phyloP scores from a whole-genome alignment of 2,329 filamentous ascomycete genomes.

The Alternaria metachromatica region DNA sequence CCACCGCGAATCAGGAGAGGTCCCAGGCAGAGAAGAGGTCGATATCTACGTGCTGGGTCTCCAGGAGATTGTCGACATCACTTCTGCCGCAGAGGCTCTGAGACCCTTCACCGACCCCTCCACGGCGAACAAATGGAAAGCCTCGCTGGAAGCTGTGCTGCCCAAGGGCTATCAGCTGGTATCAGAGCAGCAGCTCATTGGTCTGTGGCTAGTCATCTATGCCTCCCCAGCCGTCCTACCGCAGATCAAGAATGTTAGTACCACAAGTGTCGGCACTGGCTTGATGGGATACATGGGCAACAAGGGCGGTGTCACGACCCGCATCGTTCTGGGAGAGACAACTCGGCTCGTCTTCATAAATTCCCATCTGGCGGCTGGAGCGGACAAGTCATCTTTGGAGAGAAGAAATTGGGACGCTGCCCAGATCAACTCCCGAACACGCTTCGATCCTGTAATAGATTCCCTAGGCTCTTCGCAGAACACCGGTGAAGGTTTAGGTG shows the following conservation, averaged over 20 bases:
- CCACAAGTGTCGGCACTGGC: constrained; percentile 83
- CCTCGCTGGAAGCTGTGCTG: constrained; percentile 73
- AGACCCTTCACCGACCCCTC: constrained; percentile 76
- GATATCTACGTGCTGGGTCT: constrained; percentile 89
- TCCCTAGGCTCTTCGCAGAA: constrained; percentile 66
- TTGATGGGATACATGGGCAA: constrained; percentile 94
- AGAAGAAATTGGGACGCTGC: constrained; percentile 87
- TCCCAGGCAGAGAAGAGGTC: constrained; percentile 71
- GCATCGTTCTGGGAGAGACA: constrained; percentile 86
- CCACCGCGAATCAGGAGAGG: constrained; percentile 50
- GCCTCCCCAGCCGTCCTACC: constrained; percentile 77
- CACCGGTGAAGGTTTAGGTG: constrained; percentile 74
- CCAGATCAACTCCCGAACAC: constrained; percentile 77
- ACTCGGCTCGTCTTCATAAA: constrained; percentile 91
- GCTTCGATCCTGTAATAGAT: constrained; percentile 76
- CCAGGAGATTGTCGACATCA: constrained; percentile 91
- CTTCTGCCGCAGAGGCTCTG: constrained; percentile 78
- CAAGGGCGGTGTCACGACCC: constrained; percentile 85
- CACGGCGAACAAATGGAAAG: constrained; percentile 79
- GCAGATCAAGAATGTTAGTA: constrained; percentile 81
- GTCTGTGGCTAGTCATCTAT: constrained; percentile 83
- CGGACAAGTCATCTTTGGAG: constrained; percentile 77
- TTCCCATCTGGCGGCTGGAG: constrained; percentile 86
- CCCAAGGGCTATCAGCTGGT: constrained; percentile 79
- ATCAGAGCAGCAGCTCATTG: constrained; percentile 83